phyloP scores from a whole-genome alignment of 2,329 filamentous ascomycete genomes.

The Pseudopithomyces chartarum region DNA sequence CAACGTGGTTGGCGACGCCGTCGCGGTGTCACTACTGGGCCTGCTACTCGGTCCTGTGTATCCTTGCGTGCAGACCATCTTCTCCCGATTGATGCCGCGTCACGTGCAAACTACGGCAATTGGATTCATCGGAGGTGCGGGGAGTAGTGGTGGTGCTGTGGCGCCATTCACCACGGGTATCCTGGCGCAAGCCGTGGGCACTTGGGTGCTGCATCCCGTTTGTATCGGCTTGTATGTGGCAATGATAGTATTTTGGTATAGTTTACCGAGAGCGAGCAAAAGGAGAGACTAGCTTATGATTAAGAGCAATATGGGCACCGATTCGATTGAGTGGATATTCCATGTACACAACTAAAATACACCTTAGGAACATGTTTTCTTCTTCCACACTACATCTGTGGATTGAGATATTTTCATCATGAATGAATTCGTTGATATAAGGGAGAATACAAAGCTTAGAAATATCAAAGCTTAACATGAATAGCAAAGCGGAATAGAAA shows the following conservation, averaged over 20 bases:
- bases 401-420: too few species aligned
- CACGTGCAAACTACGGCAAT: conserved; percentile 67
- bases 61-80: conserved; percentile 70
- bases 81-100: conserved; percentile 64
- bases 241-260: conserved; percentile 71
- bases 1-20: conserved; percentile 63
- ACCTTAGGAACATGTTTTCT: too few species aligned
- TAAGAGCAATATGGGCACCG: neutral
- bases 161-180: conserved; percentile 70
- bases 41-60: conserved; percentile 79
- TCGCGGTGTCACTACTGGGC: conserved; percentile 65
- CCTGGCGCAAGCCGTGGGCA: conserved; percentile 64
- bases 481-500: too few species aligned
- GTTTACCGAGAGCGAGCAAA: conserved; percentile 63
- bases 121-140: conserved; percentile 71
- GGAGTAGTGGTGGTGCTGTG: conserved; percentile 69
- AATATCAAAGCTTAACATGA: too few species aligned
- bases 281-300: conserved; percentile 58
- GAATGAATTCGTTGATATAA: too few species aligned
- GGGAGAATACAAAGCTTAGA: too few species aligned
- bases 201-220: conserved; percentile 69
- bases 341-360: too few species aligned
- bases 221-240: conserved; percentile 67
- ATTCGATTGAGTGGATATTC: too few species aligned
- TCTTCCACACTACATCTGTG: too few species aligned